Conservation (phyloP, 306 rosid genomes). For the Medicago lupulina region DNA sequence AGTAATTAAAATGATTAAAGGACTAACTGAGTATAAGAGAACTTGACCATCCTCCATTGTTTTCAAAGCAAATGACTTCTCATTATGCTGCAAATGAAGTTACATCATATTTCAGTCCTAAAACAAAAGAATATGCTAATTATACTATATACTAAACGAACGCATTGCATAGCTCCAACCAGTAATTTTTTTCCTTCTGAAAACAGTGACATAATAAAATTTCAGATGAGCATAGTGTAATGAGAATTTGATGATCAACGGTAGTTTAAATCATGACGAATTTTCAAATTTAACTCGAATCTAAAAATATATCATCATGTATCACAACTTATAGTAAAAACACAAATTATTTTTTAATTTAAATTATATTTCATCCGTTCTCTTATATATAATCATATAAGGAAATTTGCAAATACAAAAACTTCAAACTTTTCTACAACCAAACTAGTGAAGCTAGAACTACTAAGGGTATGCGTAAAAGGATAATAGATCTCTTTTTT, state of each 20-base stretch:
- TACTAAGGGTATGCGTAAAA: not conserved
- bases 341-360: not conserved
- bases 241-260: constrained; percentile 25
- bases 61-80: constrained; percentile 86
- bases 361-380: not conserved
- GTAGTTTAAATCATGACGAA: constrained; percentile 2
- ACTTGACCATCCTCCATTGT: constrained; percentile 99
- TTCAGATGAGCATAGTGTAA: not conserved
- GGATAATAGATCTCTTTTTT: not conserved
- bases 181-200: constrained; percentile 1
- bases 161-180: constrained; percentile 32
- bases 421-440: not conserved
- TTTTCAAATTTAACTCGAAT: constrained; percentile 6
- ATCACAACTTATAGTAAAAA: not conserved
- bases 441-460: constrained; percentile 12
- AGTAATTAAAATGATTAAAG: constrained; percentile 35
- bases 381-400: constrained; percentile 4
- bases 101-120: constrained; percentile 21
- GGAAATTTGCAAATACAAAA: constrained; percentile 27
- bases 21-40: constrained; percentile 78
- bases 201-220: constrained; percentile 22
- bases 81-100: constrained; percentile 74
- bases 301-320: not conserved
- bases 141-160: constrained; percentile 14
- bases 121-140: constrained; percentile 32